phyloP scores from a whole-genome alignment of 352 stramenopile species.

The Globisporangium takayamanum region DNA sequence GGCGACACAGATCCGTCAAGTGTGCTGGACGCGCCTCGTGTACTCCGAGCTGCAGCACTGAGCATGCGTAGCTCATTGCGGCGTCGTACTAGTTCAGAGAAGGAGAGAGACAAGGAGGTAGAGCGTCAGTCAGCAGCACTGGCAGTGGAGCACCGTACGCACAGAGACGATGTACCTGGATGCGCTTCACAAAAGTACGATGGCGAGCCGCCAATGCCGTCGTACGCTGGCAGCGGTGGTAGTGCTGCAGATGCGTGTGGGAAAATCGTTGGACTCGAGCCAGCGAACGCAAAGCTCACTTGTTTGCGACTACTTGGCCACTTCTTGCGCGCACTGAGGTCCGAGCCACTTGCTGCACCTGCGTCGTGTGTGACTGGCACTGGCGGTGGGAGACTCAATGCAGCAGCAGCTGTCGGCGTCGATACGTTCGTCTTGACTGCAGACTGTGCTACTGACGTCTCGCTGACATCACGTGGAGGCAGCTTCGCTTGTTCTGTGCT shows the following conservation, averaged over 20 bases:
- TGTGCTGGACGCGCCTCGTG: background rate
- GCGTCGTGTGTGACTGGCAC: background rate
- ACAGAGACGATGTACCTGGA: constrained; percentile 22
- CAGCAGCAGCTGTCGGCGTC: background rate
- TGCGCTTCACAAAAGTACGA: constrained; percentile 67
- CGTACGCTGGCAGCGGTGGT: constrained; percentile 71
- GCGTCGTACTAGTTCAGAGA: constrained; percentile 2
- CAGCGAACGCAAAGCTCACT: constrained; percentile 15
- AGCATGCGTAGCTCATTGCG: constrained; percentile 5
- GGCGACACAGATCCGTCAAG: background rate
- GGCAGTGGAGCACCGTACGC: background rate
- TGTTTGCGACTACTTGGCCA: constrained; percentile 8
- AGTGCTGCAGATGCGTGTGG: constrained; percentile 28
- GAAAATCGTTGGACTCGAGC: constrained; percentile 11
- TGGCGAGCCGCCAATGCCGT: constrained; percentile 70
- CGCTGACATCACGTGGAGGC: background rate
- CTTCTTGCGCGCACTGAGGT: background rate
- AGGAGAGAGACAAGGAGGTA: background rate
- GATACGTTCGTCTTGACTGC: background rate
- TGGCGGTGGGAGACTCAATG: constrained; percentile 2
- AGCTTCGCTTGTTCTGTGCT: background rate
- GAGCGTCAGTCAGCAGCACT: background rate
- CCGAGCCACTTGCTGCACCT: background rate
- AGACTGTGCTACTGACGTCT: background rate
- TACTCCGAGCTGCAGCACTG: background rate